phyloP scores from a whole-genome alignment of 331 rosid genomes.

The Cucumis variabilis region DNA sequence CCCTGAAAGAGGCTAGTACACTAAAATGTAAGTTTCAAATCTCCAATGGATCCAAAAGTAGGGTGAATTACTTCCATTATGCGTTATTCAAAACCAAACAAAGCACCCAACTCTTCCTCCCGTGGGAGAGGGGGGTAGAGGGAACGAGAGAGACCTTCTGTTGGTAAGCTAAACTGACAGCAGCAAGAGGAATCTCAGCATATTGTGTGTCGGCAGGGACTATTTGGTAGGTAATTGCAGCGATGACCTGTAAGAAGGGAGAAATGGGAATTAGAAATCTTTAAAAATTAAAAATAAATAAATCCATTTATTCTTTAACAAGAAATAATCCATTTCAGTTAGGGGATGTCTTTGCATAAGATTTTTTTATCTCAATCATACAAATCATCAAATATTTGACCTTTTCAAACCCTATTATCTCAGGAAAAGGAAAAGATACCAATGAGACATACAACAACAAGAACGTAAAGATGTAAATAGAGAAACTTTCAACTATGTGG shows the following conservation, averaged over 20 bases:
- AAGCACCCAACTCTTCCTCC: not conserved
- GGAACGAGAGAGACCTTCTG: constrained; percentile 60
- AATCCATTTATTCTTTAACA: not conserved
- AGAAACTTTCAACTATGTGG: constrained; percentile 5
- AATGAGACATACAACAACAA: not conserved
- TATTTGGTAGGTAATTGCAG: constrained; percentile 86
- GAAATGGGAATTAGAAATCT: not conserved
- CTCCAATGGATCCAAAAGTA: not conserved
- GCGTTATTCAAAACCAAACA: not conserved
- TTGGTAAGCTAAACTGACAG: constrained; percentile 65
- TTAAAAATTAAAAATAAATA: not conserved
- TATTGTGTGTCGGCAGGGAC: constrained; percentile 85
- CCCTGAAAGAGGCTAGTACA: constrained; percentile 57
- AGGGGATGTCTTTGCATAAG: not conserved
- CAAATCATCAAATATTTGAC: not conserved
- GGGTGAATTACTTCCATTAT: not conserved
- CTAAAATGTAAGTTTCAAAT: not conserved
- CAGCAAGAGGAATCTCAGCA: constrained; percentile 96
- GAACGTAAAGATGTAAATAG: not conserved
- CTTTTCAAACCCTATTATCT: constrained; percentile 4
- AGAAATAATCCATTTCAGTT: not conserved
- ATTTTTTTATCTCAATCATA: not conserved
- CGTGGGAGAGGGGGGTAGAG: not conserved
- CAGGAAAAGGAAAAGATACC: not conserved
- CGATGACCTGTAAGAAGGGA: constrained; percentile 62